Evolutionary conservation across 2,329 filamentous ascomycete genomes (phyloP), one percentile per base, ranked within the genome.

Genomic region (Colletotrichum shisoi): DNA sequence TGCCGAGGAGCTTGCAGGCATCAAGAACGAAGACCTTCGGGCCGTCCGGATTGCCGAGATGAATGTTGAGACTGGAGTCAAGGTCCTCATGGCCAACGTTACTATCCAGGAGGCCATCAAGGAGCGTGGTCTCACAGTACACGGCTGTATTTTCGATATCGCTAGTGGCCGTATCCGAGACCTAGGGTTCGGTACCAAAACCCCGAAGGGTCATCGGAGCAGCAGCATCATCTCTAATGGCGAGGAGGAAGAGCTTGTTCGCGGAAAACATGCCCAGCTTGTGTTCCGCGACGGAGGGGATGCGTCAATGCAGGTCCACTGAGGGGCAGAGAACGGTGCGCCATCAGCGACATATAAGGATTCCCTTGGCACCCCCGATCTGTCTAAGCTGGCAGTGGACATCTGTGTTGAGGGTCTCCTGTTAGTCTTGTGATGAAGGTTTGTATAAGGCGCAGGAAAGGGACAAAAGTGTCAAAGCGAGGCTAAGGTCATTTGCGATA

Each of bases 131-230:
- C 78, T 96, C 48, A 81, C 89, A 77, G 85, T 96, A 6, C 91
- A 95, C 76, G 92, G 91, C n/a, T 83, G 89, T 60, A 81, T 96
- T 15, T 94, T 92, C 76, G 89, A 95, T 70, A 78, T 87, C 58
- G 78, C 72, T 6, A 78, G 74, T 21, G 85, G 85, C 13, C 79
- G 79, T 67, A 76, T 87, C 58, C 76, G 76, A 45, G 82, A 87
- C 71, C 74, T 87, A 3, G 80, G 81, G 21, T 72, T 80, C 57
- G 83, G 84, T 52, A 83, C 78, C 19, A 58, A 42, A 3, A 39
- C 17, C 17, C 12, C 44, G 5, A 51, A 44, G 34, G 42, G 24
- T 3, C n/a, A 46, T 24, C 69, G 45, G 67, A 72, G 57, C 37
- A 62, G 63, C n/a, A 24, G 51, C 8, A 31, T 53, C 5, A 49